Conservation (phyloP, 108 stramenopile genomes). For the Fragilariopsis cylindrus region DNA sequence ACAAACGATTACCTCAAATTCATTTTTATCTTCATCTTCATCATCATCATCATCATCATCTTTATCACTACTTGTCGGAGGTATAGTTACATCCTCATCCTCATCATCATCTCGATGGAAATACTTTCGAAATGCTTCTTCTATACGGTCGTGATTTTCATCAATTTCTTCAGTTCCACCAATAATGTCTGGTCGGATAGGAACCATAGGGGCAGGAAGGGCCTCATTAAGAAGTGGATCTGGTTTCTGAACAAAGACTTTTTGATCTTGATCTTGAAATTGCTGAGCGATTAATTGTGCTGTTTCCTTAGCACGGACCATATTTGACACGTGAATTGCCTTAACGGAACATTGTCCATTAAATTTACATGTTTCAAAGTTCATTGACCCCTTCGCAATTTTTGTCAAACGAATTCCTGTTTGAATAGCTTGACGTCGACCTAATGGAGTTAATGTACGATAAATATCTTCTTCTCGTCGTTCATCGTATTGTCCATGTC, state of each 20-base stretch:
- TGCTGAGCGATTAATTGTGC: slow-evolving; percentile 73
- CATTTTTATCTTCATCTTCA: slow-evolving; percentile 46
- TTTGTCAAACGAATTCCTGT: slow-evolving; percentile 78
- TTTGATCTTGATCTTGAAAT: slow-evolving; percentile 25
- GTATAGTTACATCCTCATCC: background rate
- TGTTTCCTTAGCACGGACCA: slow-evolving; percentile 84
- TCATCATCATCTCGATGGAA: slow-evolving; percentile 66
- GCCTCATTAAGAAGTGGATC: slow-evolving; percentile 87
- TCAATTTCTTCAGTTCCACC: slow-evolving; percentile 58
- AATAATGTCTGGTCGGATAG: slow-evolving; percentile 56
- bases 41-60: slow-evolving; percentile 3
- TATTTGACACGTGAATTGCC: slow-evolving; percentile 68
- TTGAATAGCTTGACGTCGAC: slow-evolving; percentile 77
- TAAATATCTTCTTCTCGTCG: slow-evolving; percentile 67
- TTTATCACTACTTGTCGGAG: background rate
- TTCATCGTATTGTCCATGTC: slow-evolving; percentile 95
- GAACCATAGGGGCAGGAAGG: slow-evolving; percentile 76
- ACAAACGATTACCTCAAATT: slow-evolving; percentile 93
- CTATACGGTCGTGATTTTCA: slow-evolving; percentile 75
- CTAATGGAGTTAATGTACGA: slow-evolving; percentile 82
- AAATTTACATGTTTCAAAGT: slow-evolving; percentile 35
- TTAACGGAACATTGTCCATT: slow-evolving; percentile 63
- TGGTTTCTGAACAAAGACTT: slow-evolving; percentile 33
- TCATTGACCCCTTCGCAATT: slow-evolving; percentile 52
- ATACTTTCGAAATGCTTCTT: slow-evolving; percentile 86